A percentile compares a stretch with the other conserved stretches of the same genome.
Conservation (phyloP, 257 asterid species). For the Nemophila menziesii region DNA sequence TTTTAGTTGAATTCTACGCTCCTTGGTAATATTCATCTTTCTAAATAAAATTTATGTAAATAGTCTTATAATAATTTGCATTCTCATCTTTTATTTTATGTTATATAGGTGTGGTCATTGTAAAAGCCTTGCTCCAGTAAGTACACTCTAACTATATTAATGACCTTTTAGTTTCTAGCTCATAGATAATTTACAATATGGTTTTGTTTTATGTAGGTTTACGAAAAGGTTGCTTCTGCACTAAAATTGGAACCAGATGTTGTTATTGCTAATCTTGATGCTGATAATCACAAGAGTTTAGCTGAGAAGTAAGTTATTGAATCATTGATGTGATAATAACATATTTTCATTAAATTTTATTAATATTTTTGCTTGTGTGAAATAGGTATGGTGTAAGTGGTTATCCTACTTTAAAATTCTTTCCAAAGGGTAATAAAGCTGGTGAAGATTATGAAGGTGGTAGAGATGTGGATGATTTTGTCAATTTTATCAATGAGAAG, state of each 20-base stretch:
- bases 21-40: conserved; percentile 77
- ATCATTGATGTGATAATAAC: background rate
- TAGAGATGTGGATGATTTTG: conserved; percentile 51
- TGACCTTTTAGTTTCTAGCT: background rate
- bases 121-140: conserved; percentile 91
- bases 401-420: conserved; percentile 65
- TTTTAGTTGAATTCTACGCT: conserved; percentile 88
- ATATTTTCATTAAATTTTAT: too few species aligned
- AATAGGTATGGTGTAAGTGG: conserved; percentile 52
- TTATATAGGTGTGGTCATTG: conserved; percentile 92
- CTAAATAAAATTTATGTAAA: background rate
- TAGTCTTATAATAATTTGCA: background rate
- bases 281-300: conserved; percentile 69
- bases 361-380: background rate
- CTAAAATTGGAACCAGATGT: conserved; percentile 63
- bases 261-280: conserved; percentile 83
- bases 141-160: conserved; percentile 16
- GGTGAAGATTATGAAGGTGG: conserved; percentile 93
- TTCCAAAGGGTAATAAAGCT: conserved; percentile 86
- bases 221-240: conserved; percentile 79
- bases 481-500: conserved; percentile 77
- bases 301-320: conserved; percentile 63
- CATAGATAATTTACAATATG: background rate
- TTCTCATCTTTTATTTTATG: conserved; percentile 7
- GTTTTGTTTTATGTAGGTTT: conserved; percentile 33